These are phyloP conservation scores for Aspergillus hortae DNA, from an alignment of 2,329 filamentous ascomycete genomes.

Conservation along the genomic window DNA sequence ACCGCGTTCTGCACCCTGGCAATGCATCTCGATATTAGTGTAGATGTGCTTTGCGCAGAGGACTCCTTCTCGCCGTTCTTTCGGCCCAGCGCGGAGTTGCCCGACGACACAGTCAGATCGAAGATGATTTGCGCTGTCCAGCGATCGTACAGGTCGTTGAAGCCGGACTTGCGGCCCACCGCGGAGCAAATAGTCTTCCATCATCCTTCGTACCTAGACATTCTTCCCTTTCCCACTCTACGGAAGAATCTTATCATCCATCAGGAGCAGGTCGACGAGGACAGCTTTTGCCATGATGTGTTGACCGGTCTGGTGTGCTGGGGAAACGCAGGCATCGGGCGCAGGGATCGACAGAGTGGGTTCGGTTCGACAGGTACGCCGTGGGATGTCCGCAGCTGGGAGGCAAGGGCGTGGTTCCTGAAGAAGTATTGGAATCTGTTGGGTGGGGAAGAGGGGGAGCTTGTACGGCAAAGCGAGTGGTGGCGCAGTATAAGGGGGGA, in stretches of 20 bases:
- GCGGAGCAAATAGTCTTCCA: constrained; percentile 16
- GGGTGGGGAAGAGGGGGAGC: constrained; percentile 36
- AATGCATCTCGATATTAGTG: constrained; percentile 22
- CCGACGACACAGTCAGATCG: constrained; percentile 3
- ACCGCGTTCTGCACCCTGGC: constrained; percentile 15
- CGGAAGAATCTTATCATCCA: constrained; percentile 15
- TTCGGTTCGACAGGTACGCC: constrained; percentile 33
- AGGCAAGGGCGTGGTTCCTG: constrained; percentile 44
- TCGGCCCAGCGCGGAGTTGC: constrained; percentile 2
- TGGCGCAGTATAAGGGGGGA: constrained; percentile 20
- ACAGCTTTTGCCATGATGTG: constrained; percentile 15
- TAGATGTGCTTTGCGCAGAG: constrained; percentile 21
- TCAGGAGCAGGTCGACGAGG: constrained; percentile 14
- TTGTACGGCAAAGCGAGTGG: constrained; percentile 24
- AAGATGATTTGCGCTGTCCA: constrained; percentile 13
- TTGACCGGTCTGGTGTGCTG: constrained; percentile 17
- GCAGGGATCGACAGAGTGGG: constrained; percentile 12
- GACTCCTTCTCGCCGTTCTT: constrained; percentile 27
- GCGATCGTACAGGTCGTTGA: constrained; percentile 13
- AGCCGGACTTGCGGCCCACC: constrained; percentile 18
- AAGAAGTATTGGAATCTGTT: constrained; percentile 39
- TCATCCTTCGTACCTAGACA: constrained; percentile 18
- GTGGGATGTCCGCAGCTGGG: constrained; percentile 47
- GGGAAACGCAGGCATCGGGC: constrained; percentile 15
- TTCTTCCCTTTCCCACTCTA: constrained; percentile 16